Evolutionary conservation across 2,329 filamentous ascomycete genomes (phyloP), one percentile per base, ranked within the genome.

Genomic region (Botryosphaeria agaves): DNA sequence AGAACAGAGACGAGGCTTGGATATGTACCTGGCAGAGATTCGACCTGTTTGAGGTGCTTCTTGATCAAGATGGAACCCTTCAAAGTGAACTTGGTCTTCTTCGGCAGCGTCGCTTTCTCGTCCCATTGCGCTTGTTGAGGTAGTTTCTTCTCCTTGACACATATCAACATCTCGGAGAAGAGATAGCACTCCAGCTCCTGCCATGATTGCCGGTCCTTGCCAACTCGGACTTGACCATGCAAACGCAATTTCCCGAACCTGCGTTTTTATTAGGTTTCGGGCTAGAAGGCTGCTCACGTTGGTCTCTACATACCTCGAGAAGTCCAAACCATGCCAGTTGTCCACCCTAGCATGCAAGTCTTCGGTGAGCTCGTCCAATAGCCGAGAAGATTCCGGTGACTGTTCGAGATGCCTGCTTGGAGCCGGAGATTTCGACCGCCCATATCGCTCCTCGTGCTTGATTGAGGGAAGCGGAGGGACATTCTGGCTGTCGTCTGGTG

Each of bases 141-240:
- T 6, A 64, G 55, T 58, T 85, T 93, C 68, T 94, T 95, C 57
- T 95, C 89, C 56, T 95, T 98, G 36, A 98, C 84, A 48, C 89
- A 98, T 40, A 98, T 98, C 44, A 98, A 77, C 89, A 98, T 98
- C 58, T 98, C 89, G 4, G 79, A 82, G 48, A 98, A 98, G 18
- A 98, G 67, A 51, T 83, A 98, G 53, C 89, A 98, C 52, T 98
- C 85, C 32, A 98, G 59, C 51, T 95, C 89, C 59, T 98, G 89
- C 89, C 89, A 98, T 5, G 85, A 85, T 39, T 87, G 68, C 41
- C 84, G 84, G 53, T 98, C 89, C 56, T 98, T 98, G 43, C 89
- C 89, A 14, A 98, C 89, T 31, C 82, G 76, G 34, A 98, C 72
- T 2, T 78, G 85, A 17, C 84, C 87, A 45, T 93, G 85, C 18